A percentile compares a stretch with the other conserved stretches of the same genome.
These are phyloP conservation scores for Malus orientalis DNA, from an alignment of 306 rosid species.

Conservation along the genomic window DNA sequence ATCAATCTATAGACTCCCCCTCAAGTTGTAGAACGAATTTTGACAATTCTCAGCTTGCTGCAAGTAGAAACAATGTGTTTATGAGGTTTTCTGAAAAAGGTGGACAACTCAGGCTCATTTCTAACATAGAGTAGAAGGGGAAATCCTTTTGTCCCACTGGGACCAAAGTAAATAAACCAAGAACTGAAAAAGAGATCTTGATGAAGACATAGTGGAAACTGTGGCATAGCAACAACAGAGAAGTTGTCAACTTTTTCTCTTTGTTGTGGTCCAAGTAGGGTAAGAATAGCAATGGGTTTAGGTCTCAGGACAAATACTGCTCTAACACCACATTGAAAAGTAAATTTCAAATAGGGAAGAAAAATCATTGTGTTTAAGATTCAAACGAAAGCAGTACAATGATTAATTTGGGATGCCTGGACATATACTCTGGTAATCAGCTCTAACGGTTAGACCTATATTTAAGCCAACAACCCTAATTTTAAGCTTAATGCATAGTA, in stretches of 20 bases:
- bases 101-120: neutral
- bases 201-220: neutral
- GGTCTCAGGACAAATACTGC: neutral
- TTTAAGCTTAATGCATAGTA: neutral
- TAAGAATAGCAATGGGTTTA: neutral
- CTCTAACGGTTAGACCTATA: neutral
- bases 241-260: neutral
- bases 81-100: neutral
- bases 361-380: neutral
- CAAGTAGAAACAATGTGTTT: neutral
- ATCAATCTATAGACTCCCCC: neutral
- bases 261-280: neutral
- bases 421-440: neutral
- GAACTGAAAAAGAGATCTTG: neutral
- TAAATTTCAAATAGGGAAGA: neutral
- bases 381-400: neutral
- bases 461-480: neutral
- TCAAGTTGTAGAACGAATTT: neutral
- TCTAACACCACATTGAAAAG: neutral
- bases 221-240: neutral
- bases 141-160: neutral
- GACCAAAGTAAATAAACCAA: neutral
- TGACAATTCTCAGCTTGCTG: neutral
- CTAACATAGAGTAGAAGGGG: neutral
- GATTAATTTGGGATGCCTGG: neutral